phyloP scores from a whole-genome alignment of 202 grass and related monocot species.

The Eragrostis tef region DNA sequence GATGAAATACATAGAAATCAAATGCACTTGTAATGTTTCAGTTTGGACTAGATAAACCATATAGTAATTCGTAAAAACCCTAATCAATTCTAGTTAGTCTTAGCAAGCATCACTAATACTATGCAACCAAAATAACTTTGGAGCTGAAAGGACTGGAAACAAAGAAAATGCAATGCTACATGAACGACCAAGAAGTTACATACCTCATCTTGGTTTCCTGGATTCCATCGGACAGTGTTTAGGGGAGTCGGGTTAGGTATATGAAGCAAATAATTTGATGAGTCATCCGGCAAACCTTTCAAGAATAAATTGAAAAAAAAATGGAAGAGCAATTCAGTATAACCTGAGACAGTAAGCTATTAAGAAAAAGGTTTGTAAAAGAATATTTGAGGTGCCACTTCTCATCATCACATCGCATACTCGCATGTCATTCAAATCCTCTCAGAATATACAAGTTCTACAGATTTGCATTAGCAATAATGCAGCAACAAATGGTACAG shows the following conservation, averaged over 20 bases:
- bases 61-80: not conserved
- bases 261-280: constrained; percentile 75
- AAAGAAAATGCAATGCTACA: not conserved
- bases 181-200: constrained; percentile 19
- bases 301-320: constrained; percentile 5
- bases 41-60: not conserved
- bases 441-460: constrained; percentile 26
- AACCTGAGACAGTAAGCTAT: constrained; percentile 15
- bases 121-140: constrained; percentile 8
- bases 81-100: constrained; percentile 16
- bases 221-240: constrained; percentile 80
- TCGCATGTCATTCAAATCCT: too few relatives aligned
- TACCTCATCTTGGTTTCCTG: constrained; percentile 97
- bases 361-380: constrained; percentile 31
- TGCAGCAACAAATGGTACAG: constrained; percentile 26
- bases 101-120: not conserved
- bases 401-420: not conserved
- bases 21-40: not conserved
- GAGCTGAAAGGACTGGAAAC: constrained; percentile 21
- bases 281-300: constrained; percentile 47
- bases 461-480: constrained; percentile 37
- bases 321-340: constrained; percentile 13
- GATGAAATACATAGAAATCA: constrained; percentile 38
- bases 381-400: constrained; percentile 17
- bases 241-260: constrained; percentile 54